Evolutionary conservation across 768 basidiomycete genomes (phyloP), one percentile per base, ranked within the genome.

Genomic region (Boletus bicolor): DNA sequence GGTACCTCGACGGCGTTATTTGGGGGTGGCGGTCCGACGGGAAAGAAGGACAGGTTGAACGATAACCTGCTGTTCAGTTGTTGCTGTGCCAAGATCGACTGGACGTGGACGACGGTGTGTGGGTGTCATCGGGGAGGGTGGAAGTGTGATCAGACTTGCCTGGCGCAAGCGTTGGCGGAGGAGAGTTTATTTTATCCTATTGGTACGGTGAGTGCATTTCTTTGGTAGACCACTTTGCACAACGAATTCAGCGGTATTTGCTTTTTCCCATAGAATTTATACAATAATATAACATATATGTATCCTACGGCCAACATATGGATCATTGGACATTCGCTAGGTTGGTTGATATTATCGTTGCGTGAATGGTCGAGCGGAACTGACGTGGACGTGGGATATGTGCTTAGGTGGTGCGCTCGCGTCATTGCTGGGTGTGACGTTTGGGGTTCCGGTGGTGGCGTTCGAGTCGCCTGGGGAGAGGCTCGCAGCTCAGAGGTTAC

Each of bases 81-180:
- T 68, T 98, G 96, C 72, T 98, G 96, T 70, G 96, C 96, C 0
- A 76, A 84, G 17, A 81, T 97, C 30, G 92, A 91, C 65, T 96
- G 91, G 85, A 84, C 90, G 17, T 98, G 96, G 96, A 84, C 88
- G 44, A 83, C 91, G 0, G 95, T 98, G 19, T 98, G 96, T 72
- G 90, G 84, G 54, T 98, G 96, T 70, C 88, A 89, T 71, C 77
- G 81, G 50, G 81, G 85, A 9, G 86, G 86, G 6, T 87, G 85
- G 81, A 87, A 86, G 64, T 98, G 95, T 71, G 82, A 91, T 63
- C 79, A 85, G 65, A 76, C 79, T 26, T 98, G 95, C 68, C 58
- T 97, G 53, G 89, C 91, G 69, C 67, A 80, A 14, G 81, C 93
- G 14, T 70, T 97, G 58, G 76, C 84, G 35, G 83, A 86, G 17